These are phyloP conservation scores for Chaetomiaceae sp. DNA, from an alignment of 2,329 filamentous ascomycete species.

Conservation along the genomic window DNA sequence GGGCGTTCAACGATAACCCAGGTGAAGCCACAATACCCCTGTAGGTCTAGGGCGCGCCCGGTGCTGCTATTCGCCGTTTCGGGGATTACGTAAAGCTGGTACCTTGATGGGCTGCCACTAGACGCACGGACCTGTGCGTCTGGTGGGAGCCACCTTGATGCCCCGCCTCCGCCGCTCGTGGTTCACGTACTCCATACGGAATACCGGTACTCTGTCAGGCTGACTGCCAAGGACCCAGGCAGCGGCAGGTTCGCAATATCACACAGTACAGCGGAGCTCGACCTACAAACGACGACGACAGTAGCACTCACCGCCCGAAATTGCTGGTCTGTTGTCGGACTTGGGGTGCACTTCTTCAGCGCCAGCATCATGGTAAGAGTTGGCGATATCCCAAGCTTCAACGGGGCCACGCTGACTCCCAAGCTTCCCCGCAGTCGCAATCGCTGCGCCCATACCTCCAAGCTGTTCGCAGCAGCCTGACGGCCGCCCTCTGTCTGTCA, in stretches of 20 bases:
- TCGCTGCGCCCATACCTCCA: conserved; percentile 93
- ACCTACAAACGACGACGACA: too few relatives aligned
- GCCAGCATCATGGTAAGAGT: conserved; percentile 13
- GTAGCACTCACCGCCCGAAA: conserved; percentile 7
- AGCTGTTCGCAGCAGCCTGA: conserved; percentile 90
- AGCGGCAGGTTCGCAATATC: too few relatives aligned
- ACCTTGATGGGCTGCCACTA: background rate
- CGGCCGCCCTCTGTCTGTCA: conserved; percentile 84
- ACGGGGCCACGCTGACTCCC: conserved; percentile 2
- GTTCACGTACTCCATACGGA: background rate
- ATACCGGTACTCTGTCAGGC: background rate
- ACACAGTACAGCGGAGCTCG: too few relatives aligned
- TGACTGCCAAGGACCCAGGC: conserved; percentile 17
- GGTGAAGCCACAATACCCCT: background rate
- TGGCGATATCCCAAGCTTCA: background rate
- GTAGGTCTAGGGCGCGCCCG: too few relatives aligned
- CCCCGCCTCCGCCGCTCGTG: conserved; percentile 11
- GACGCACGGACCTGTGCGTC: too few relatives aligned
- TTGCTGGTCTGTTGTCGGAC: conserved; percentile 3
- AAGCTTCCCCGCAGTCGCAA: conserved; percentile 62
- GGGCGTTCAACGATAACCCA: conserved; percentile 4
- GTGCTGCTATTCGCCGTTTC: too few relatives aligned
- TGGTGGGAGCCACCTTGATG: background rate
- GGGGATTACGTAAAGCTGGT: conserved; percentile 16
- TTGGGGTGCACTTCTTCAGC: background rate